These are phyloP conservation scores for Tuber indicum DNA, from an alignment of 495 filamentous ascomycete genomes.

Conservation along the genomic window DNA sequence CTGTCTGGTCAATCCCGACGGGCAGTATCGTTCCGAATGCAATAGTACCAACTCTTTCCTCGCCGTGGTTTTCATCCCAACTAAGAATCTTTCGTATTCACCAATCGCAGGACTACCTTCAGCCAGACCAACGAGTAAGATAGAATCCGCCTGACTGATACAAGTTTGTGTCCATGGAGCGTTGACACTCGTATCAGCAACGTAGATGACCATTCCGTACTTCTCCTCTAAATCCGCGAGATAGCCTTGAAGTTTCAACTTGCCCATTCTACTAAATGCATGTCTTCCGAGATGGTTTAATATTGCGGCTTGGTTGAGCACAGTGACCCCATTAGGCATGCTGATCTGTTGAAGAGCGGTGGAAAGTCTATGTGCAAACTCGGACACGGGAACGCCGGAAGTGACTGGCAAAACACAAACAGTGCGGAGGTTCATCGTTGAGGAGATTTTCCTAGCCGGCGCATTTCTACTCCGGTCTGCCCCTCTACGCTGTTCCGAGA, in stretches of 20 bases:
- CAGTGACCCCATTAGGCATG: slow-evolving; percentile 79
- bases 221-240: slow-evolving; percentile 95
- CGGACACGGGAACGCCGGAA: slow-evolving; percentile 83
- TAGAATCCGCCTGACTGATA: slow-evolving; percentile 91
- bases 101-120: slow-evolving; percentile 85
- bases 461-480: slow-evolving; percentile 37
- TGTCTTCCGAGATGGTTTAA: slow-evolving; percentile 89
- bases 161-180: slow-evolving; percentile 98
- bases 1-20: slow-evolving; percentile 69
- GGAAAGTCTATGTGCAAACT: slow-evolving; percentile 86
- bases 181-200: slow-evolving; percentile 95
- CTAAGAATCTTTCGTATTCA: slow-evolving; percentile 89
- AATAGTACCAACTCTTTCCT: slow-evolving; percentile 91
- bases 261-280: slow-evolving; percentile 95
- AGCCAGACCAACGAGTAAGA: slow-evolving; percentile 83
- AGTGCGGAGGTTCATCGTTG: slow-evolving; percentile 84
- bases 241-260: slow-evolving; percentile 91
- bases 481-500: slow-evolving; percentile 56
- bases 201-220: slow-evolving; percentile 89
- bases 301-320: slow-evolving; percentile 87
- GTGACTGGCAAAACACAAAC: slow-evolving; percentile 89
- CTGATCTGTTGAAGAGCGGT: slow-evolving; percentile 84
- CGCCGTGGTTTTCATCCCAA: slow-evolving; percentile 95
- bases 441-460: slow-evolving; percentile 65
- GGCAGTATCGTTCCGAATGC: slow-evolving; percentile 83